Conservation (phyloP, 169 alveolate species). For the Miamiensis avidus region DNA sequence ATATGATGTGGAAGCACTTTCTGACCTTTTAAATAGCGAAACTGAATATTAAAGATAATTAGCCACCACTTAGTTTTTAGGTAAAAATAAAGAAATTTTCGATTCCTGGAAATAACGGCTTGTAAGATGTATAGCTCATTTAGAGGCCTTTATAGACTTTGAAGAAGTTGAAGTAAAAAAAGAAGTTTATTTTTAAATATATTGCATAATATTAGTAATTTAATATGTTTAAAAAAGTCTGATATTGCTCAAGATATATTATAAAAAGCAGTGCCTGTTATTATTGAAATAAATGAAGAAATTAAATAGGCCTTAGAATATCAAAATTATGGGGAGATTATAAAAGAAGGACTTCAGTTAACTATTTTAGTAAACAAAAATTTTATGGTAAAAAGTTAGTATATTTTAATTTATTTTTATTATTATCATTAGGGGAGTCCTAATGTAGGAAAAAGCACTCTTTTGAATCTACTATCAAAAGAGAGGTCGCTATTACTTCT, state of each 20-base stretch:
- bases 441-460: conserved; percentile 48
- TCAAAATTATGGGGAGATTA: conserved; percentile 13
- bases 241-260: neutral
- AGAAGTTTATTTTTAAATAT: too few species aligned
- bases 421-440: conserved; percentile 33
- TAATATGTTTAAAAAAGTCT: too few species aligned
- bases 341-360: conserved; percentile 36
- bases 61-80: conserved; percentile 34
- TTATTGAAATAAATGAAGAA: neutral
- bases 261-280: neutral
- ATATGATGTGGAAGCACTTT: conserved; percentile 42
- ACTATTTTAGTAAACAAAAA: conserved; percentile 25
- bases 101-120: conserved; percentile 20
- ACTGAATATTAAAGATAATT: conserved; percentile 29
- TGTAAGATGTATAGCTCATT: conserved; percentile 37
- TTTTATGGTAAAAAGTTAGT: too few species aligned
- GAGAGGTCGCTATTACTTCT: conserved; percentile 33
- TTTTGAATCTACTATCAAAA: conserved; percentile 40
- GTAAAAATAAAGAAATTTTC: conserved; percentile 28
- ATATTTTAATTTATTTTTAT: too few species aligned
- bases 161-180: conserved; percentile 46
- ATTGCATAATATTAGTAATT: too few species aligned
- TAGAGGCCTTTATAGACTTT: conserved; percentile 58
- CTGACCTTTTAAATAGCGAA: conserved; percentile 45
- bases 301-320: neutral